A percentile compares a stretch with the other conserved stretches of the same genome.
Conservation (phyloP, 371 early-diverging fungal species). For the Lichtheimia hyalospora region DNA sequence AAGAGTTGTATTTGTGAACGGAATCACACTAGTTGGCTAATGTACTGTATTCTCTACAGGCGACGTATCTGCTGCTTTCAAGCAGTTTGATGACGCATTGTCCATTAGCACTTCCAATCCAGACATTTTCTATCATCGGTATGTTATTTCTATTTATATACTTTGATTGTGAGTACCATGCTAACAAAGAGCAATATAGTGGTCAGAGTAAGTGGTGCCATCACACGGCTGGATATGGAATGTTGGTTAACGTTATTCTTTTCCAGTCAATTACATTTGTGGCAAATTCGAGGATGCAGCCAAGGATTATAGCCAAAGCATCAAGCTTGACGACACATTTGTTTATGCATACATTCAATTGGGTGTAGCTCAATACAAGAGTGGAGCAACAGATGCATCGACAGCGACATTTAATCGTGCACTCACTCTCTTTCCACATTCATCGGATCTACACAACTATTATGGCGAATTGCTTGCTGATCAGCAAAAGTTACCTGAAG, state of each 20-base stretch:
- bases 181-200: conserved; percentile 10
- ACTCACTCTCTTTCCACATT: conserved; percentile 73
- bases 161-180: neutral
- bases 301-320: conserved; percentile 81
- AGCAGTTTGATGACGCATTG: conserved; percentile 73
- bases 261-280: conserved; percentile 68
- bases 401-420: conserved; percentile 84
- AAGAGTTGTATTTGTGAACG: neutral
- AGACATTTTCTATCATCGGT: conserved; percentile 76
- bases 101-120: conserved; percentile 65
- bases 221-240: neutral
- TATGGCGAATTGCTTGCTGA: conserved; percentile 94
- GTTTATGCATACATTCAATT: conserved; percentile 94
- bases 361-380: conserved; percentile 90
- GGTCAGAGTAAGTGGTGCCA: conserved; percentile 33
- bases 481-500: conserved; percentile 77
- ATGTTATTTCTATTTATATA: neutral
- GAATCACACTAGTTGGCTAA: neutral
- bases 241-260: no score
- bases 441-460: conserved; percentile 93
- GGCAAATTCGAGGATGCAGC: conserved; percentile 79
- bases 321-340: conserved; percentile 80
- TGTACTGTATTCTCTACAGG: conserved; percentile 21
- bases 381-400: conserved; percentile 72
- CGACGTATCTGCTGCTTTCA: conserved; percentile 61